A percentile compares a stretch with the other conserved stretches of the same genome.
phyloP scores from a whole-genome alignment of 2,329 filamentous ascomycete genomes.

The Cladophialophora chaetospira region DNA sequence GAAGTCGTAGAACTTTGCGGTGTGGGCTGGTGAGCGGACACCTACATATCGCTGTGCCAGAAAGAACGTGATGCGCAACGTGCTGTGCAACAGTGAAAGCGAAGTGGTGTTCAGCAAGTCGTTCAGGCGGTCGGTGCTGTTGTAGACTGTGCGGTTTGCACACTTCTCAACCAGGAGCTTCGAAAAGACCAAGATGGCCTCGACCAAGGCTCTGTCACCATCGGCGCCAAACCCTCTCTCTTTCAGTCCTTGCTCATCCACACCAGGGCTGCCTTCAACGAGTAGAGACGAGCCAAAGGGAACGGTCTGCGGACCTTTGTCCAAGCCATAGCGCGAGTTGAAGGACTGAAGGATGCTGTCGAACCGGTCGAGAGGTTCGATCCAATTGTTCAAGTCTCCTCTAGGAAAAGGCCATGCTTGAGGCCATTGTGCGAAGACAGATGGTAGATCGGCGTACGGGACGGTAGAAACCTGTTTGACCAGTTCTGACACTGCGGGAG shows the following conservation, averaged over 20 bases:
- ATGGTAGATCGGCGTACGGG: slow-evolving; percentile 74
- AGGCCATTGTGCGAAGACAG: slow-evolving; percentile 77
- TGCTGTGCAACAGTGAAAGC: slow-evolving; percentile 72
- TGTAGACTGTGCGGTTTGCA: slow-evolving; percentile 94
- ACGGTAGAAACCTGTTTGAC: slow-evolving; percentile 69
- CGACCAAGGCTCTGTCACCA: slow-evolving; percentile 77
- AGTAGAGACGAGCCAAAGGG: slow-evolving; percentile 71
- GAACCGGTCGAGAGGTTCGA: slow-evolving; percentile 88
- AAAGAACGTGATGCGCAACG: slow-evolving; percentile 78
- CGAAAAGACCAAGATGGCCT: slow-evolving; percentile 81
- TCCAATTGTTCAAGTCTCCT: slow-evolving; percentile 98
- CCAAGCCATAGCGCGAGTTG: slow-evolving; percentile 76
- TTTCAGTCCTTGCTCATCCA: slow-evolving; percentile 53
- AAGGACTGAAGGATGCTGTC: slow-evolving; percentile 84
- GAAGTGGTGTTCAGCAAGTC: slow-evolving; percentile 87
- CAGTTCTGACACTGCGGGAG: slow-evolving; percentile 82
- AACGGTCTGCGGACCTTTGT: slow-evolving; percentile 75
- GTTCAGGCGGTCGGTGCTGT: slow-evolving; percentile 86
- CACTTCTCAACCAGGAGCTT: slow-evolving; percentile 88
- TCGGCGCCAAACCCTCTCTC: slow-evolving; percentile 68
- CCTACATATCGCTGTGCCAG: slow-evolving; percentile 78
- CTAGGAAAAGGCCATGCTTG: slow-evolving; percentile 91
- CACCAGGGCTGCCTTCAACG: slow-evolving; percentile 53
- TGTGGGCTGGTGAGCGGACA: slow-evolving; percentile 72
- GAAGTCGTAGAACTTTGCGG: slow-evolving; percentile 79